These are phyloP conservation scores for Inonotus obliquus DNA, from an alignment of 1,284 basidiomycete species.

Conservation along the genomic window DNA sequence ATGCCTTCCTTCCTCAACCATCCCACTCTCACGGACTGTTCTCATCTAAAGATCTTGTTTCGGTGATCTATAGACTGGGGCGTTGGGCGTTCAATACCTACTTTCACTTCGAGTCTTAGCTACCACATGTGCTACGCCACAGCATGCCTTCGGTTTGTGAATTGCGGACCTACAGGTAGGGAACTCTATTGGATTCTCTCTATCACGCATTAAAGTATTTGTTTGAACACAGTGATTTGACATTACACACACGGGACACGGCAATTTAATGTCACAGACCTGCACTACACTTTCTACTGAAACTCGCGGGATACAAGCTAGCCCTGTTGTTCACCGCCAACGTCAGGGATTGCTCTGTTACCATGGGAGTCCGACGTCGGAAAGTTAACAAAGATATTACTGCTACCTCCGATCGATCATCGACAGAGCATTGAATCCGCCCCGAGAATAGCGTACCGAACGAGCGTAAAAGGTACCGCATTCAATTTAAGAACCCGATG, in stretches of 20 bases:
- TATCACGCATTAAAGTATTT: no score
- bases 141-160: neutral
- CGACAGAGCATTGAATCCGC: neutral
- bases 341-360: neutral
- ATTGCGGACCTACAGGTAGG: neutral
- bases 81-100: neutral
- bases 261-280: neutral
- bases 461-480: neutral
- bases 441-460: neutral
- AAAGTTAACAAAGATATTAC: neutral
- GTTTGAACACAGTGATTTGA: neutral
- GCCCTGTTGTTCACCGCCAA: neutral
- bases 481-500: neutral
- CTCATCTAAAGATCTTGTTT: no score
- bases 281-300: neutral
- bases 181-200: neutral
- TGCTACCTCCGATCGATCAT: neutral
- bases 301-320: neutral
- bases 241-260: neutral
- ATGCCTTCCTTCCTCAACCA: no score
- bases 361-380: neutral
- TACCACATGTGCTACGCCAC: neutral
- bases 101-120: neutral
- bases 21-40: no score
- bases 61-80: neutral